These are phyloP conservation scores for Pelargonium nanum DNA, from an alignment of 345 rosid species.

Conservation along the genomic window DNA sequence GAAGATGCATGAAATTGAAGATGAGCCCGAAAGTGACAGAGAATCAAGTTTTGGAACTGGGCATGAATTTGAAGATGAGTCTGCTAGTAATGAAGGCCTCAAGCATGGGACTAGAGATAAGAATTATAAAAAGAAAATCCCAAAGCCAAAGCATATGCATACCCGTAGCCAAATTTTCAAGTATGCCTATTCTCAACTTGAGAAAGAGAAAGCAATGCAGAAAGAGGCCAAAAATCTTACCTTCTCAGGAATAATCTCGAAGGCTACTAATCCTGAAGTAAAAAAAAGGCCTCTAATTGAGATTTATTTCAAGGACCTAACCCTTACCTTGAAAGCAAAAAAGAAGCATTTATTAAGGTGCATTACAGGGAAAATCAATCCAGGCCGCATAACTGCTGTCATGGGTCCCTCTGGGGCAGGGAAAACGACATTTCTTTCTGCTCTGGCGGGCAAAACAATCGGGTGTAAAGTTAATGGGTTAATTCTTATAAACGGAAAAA, in stretches of 20 bases:
- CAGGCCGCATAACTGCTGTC: constrained; percentile 80
- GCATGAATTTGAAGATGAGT: no score
- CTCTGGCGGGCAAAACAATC: constrained; percentile 77
- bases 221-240: constrained; percentile 44
- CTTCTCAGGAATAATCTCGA: constrained; percentile 59
- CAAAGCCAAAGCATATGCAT: constrained; percentile 24
- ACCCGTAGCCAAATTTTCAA: constrained; percentile 66
- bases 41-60: no score
- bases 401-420: constrained; percentile 99
- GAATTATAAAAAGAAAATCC: constrained; percentile 17
- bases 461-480: constrained; percentile 60
- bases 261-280: constrained; percentile 48
- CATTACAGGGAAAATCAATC: constrained; percentile 71
- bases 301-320: constrained; percentile 61
- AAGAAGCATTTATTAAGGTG: constrained; percentile 63
- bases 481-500: constrained; percentile 65
- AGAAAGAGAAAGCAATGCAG: constrained; percentile 51
- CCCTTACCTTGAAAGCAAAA: constrained; percentile 65
- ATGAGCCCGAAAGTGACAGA: no score
- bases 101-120: no score
- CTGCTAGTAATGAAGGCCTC: no score
- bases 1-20: constrained; percentile 38
- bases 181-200: constrained; percentile 69
- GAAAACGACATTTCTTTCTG: constrained; percentile 81
- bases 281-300: constrained; percentile 67